Conservation (phyloP, 2,329 filamentous ascomycete species). For the Daldinia sp. region DNA sequence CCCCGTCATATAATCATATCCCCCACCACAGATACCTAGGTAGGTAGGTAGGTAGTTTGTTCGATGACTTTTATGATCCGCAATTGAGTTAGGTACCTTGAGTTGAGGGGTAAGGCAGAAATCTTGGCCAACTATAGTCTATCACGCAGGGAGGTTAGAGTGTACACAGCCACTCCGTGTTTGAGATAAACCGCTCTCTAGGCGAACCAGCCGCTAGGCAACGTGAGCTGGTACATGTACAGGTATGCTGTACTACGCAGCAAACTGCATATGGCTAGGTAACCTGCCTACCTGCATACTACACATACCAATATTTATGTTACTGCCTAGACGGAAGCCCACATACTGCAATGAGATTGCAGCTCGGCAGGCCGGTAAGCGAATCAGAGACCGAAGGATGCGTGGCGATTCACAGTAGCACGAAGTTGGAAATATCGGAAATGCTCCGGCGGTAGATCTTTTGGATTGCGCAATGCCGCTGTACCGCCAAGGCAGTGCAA, state of each 20-base stretch:
- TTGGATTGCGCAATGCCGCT: constrained; percentile 25
- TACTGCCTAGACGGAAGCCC: constrained; percentile 7
- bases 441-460: not conserved
- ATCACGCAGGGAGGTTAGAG: not conserved
- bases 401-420: constrained; percentile 17
- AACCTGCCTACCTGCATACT: not conserved
- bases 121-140: too few species aligned
- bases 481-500: constrained; percentile 32
- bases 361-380: constrained; percentile 2
- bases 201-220: not conserved
- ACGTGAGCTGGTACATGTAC: too few species aligned
- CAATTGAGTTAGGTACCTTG: not conserved
- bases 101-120: too few species aligned
- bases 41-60: not conserved
- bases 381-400: constrained; percentile 14
- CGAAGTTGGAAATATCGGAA: constrained; percentile 16
- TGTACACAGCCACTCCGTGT: constrained; percentile 10
- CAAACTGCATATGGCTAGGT: constrained; percentile 9
- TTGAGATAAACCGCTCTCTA: not conserved
- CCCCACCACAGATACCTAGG: too few species aligned
- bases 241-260: constrained; percentile 12
- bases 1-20: not conserved
- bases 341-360: constrained; percentile 9
- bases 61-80: not conserved
- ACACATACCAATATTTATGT: not conserved